Conservation (phyloP, 306 rosid species). For the Adenanthera pavonina region DNA sequence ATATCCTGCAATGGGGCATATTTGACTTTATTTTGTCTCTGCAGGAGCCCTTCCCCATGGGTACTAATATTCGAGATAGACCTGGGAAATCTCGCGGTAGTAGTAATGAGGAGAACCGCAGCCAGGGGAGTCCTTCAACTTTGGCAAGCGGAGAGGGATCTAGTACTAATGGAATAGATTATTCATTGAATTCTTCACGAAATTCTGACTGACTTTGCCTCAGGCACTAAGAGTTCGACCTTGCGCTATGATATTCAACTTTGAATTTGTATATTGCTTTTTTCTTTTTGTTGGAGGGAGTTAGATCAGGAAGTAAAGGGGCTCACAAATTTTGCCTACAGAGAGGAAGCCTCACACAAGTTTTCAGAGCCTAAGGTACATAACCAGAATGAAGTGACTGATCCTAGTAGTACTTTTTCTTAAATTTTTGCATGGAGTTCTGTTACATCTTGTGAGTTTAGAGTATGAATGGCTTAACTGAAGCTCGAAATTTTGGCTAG, state of each 20-base stretch:
- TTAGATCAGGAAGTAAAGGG: constrained; percentile 18
- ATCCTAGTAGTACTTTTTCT: constrained; percentile 2
- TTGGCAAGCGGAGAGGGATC: constrained; percentile 53
- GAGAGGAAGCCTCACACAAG: constrained; percentile 51
- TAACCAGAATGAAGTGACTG: constrained; percentile 46
- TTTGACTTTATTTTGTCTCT: constrained; percentile 32
- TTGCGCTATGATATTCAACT: constrained; percentile 38
- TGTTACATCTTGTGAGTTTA: constrained; percentile 33
- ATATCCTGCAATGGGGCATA: constrained; percentile 14
- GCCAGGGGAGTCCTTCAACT: constrained; percentile 55
- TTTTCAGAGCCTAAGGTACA: constrained; percentile 50
- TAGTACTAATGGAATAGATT: constrained; percentile 50
- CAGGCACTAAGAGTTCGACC: constrained; percentile 48
- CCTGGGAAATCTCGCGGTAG: constrained; percentile 58
- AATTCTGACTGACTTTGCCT: constrained; percentile 40
- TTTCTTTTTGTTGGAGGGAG: constrained; percentile 38
- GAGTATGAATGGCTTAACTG: constrained; percentile 44
- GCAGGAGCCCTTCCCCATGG: constrained; percentile 84
- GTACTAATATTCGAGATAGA: constrained; percentile 58
- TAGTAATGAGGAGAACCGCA: constrained; percentile 50
- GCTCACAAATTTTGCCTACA: constrained; percentile 52
- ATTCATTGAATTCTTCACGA: constrained; percentile 41
- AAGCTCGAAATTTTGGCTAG: constrained; percentile 60
- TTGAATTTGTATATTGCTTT: constrained; percentile 42
- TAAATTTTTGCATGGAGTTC: constrained; percentile 47